A percentile compares a stretch with the other conserved stretches of the same genome.
Conservation (phyloP, 257 asterid species). For the Nicotiana undulata region DNA sequence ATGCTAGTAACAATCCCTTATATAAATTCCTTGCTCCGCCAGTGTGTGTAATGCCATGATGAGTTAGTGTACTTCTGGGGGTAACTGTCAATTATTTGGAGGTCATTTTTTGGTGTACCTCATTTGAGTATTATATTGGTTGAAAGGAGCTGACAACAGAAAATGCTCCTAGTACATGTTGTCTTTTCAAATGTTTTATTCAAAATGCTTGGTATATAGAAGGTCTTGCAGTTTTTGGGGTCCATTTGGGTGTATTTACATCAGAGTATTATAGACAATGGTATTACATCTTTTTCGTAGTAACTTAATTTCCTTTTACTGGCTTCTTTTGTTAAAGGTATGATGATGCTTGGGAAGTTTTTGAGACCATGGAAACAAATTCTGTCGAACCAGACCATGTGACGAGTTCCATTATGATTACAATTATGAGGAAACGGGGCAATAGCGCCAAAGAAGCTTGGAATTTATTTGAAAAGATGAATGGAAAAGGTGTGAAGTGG, state of each 20-base stretch:
- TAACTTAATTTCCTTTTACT: background rate
- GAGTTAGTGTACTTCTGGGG: background rate
- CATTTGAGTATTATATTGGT: background rate
- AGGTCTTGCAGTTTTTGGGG: background rate
- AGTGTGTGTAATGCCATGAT: background rate
- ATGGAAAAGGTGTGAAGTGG: slow-evolving; percentile 68
- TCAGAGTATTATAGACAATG: background rate
- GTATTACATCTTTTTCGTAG: too few relatives aligned
- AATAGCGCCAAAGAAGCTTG: slow-evolving; percentile 70
- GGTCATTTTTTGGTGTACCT: background rate
- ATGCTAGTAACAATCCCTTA: too few relatives aligned
- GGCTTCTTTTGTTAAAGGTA: slow-evolving; percentile 36
- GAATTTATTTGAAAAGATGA: slow-evolving; percentile 66
- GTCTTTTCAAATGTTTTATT: background rate
- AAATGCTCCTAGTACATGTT: background rate
- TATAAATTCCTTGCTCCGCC: too few relatives aligned
- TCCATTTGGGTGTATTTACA: background rate
- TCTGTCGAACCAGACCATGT: slow-evolving; percentile 73
- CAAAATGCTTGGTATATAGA: background rate
- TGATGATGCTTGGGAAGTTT: slow-evolving; percentile 78
- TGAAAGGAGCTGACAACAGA: background rate
- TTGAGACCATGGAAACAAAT: slow-evolving; percentile 49
- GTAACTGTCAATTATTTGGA: background rate
- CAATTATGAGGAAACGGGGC: slow-evolving; percentile 74
- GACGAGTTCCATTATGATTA: slow-evolving; percentile 74